Evolutionary conservation across 2,329 filamentous ascomycete species (phyloP).

Genomic region (Clonostachys byssicola): DNA sequence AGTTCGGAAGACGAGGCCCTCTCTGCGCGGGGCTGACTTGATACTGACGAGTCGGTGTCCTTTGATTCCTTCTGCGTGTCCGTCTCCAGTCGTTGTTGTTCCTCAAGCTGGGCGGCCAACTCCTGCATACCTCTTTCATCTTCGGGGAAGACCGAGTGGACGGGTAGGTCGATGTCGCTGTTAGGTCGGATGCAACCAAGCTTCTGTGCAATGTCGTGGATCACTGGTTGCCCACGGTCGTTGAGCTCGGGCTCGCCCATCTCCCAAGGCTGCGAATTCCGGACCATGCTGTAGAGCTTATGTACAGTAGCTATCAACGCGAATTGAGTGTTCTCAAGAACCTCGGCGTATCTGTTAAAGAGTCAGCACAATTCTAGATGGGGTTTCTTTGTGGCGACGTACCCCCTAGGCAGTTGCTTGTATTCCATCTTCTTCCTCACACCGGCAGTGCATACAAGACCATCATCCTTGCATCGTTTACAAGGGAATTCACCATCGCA

Average conservation of each 20-base stretch:
- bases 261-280: slow-evolving; percentile 53
- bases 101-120: slow-evolving; percentile 49
- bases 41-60: slow-evolving; percentile 22
- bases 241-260: slow-evolving; percentile 61
- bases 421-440: slow-evolving; percentile 65
- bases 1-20: slow-evolving; percentile 51
- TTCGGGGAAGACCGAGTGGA: slow-evolving; percentile 57
- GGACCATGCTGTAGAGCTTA: slow-evolving; percentile 62
- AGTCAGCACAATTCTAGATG: slow-evolving; percentile 5
- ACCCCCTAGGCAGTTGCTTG: slow-evolving; percentile 62
- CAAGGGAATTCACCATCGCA: slow-evolving; percentile 64
- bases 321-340: slow-evolving; percentile 62
- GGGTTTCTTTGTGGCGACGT: slow-evolving; percentile 6
- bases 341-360: slow-evolving; percentile 53
- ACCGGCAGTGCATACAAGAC: slow-evolving; percentile 58
- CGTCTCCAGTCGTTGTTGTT: slow-evolving; percentile 36
- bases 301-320: slow-evolving; percentile 61
- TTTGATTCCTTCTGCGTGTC: slow-evolving; percentile 21
- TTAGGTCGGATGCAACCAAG: slow-evolving; percentile 61
- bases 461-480: slow-evolving; percentile 63
- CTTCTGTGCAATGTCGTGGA: slow-evolving; percentile 61
- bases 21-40: slow-evolving; percentile 17
- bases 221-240: slow-evolving; percentile 57
- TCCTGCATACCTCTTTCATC: slow-evolving; percentile 54
- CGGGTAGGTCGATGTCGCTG: slow-evolving; percentile 54